Base-by-base conservation (phyloP, 768 basidiomycete species). In the Porpolomopsis calyptriformis region DNA sequence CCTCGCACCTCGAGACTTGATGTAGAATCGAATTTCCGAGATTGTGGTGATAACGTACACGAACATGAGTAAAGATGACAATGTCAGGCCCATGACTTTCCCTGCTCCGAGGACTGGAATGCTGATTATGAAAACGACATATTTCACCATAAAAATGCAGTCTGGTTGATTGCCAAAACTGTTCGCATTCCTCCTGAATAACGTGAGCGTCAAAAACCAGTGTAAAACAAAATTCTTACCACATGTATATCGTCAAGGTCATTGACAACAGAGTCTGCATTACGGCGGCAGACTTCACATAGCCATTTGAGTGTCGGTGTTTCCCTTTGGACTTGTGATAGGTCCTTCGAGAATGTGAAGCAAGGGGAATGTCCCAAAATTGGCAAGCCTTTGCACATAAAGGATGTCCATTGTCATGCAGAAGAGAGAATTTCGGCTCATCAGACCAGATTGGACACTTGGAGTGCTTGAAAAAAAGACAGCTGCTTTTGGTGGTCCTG, bases 361-460 rank as follows among this genome's bases (percentile, higher is more conserved):
- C 69, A 8, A 69, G 55, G 2, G 55, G 46, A 68, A 68, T 3
- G 61, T 63, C 16, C 66, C 69, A 49, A 70, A 68, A 54, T 70
- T 70, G 4, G 68, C 67, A 19, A 71, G 53, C 68, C 67, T 69
- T 19, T 11, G 16, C 33, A 18, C 18, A 18, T 39, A 3, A 18
- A 39, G 23, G 4, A 23, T 5, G 4, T 19, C 38, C 10, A 38
- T 10, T n/a, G 2, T n/a, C 37, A 4, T 4, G 19, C 14, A 14
- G 14, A 8, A 10, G 7, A 4, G 40, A 23, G 19, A 26, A 20
- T 23, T 14, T 12, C n/a, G 18, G 49, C 59, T 10, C n/a, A 66
- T 66, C 67, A 71, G 37, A 68, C 65, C 31, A 69, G 55, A 52
- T 69, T 66, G 23, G 64, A 67, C 19, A 69, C 64, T 43, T 65